phyloP scores from a whole-genome alignment of 495 filamentous ascomycete genomes.

The Ascodesmis nigricans region DNA sequence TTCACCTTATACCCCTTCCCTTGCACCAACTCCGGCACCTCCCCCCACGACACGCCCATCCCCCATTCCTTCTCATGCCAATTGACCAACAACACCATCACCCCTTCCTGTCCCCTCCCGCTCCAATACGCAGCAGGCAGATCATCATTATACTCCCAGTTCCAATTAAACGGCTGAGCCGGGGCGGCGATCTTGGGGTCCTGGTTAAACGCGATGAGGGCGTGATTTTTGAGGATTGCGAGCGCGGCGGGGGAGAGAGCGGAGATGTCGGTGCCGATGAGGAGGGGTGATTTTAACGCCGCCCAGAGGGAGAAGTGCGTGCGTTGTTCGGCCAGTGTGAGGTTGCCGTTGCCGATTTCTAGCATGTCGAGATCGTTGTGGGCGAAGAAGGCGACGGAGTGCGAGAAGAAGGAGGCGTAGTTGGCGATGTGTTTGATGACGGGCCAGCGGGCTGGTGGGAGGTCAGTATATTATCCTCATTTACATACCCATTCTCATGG shows the following conservation, averaged over 20 bases:
- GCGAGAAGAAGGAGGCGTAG: slow-evolving; percentile 13
- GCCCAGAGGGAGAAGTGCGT: slow-evolving; percentile 36
- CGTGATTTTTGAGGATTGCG: slow-evolving; percentile 34
- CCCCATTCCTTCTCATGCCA: slow-evolving; percentile 2
- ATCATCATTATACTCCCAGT: slow-evolving; percentile 37
- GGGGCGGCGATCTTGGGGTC: slow-evolving; percentile 32
- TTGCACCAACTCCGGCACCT: slow-evolving; percentile 8
- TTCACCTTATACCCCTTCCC: slow-evolving; percentile 6
- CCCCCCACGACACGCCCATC: slow-evolving; percentile 8
- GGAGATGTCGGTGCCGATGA: slow-evolving; percentile 29
- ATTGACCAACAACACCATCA: slow-evolving; percentile 12
- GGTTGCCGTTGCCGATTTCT: slow-evolving; percentile 39
- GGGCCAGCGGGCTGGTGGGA: too few relatives aligned
- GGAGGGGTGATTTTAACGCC: slow-evolving; percentile 33
- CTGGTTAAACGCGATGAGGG: slow-evolving; percentile 40
- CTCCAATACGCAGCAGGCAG: slow-evolving; percentile 41
- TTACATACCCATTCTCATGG: too few relatives aligned
- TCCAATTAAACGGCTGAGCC: slow-evolving; percentile 44
- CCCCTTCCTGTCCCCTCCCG: slow-evolving; percentile 23
- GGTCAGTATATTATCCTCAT: too few relatives aligned
- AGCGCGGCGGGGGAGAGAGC: slow-evolving; percentile 26
- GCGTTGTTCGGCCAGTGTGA: slow-evolving; percentile 26
- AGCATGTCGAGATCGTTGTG: slow-evolving; percentile 43
- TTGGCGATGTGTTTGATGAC: slow-evolving; percentile 25
- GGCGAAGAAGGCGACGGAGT: slow-evolving; percentile 21